Conservation (phyloP, 2,329 filamentous ascomycete species). For the Cladosporium sp. region DNA sequence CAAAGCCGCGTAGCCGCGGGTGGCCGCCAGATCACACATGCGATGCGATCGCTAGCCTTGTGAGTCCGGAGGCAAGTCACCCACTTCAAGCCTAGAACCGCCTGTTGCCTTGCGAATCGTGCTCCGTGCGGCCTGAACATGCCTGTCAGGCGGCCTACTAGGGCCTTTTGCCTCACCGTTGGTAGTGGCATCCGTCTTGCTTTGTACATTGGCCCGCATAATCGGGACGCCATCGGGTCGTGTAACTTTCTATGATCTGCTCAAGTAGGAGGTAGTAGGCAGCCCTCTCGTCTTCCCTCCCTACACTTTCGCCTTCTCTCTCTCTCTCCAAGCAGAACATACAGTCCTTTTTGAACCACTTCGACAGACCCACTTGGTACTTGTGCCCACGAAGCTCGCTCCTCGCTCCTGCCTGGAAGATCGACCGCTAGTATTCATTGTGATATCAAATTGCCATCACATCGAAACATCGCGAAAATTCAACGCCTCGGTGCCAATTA, state of each 20-base stretch:
- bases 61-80: neutral
- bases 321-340: neutral
- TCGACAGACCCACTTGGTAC: too few species aligned
- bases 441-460: slow-evolving; percentile 3
- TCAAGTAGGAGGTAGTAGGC: neutral
- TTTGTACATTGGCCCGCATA: neutral
- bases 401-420: neutral
- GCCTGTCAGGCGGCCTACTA: neutral
- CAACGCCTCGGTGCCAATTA: neutral
- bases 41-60: neutral
- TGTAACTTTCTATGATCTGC: neutral
- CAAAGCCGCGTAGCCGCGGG: neutral
- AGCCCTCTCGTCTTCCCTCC: neutral
- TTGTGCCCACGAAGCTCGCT: neutral
- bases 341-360: too few species aligned
- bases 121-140: neutral
- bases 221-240: neutral
- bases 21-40: neutral
- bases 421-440: neutral
- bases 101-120: neutral
- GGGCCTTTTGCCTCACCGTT: neutral
- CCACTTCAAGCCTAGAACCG: neutral
- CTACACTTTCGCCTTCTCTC: neutral
- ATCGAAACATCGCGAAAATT: neutral
- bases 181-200: neutral